phyloP scores from a whole-genome alignment of 345 rosid species.

The Adansonia digitata region DNA sequence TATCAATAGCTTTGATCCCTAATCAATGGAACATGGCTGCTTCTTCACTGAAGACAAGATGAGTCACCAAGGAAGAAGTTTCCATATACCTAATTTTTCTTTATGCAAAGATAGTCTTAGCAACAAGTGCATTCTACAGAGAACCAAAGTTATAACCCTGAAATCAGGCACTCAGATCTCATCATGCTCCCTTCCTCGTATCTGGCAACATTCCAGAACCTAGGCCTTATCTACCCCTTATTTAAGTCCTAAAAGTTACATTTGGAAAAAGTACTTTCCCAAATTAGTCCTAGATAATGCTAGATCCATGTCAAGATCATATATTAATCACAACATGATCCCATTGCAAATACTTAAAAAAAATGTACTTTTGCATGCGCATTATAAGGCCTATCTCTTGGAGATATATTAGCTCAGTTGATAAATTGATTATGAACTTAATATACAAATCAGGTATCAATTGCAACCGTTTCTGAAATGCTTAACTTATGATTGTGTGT shows the following conservation, averaged over 20 bases:
- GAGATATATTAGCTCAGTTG: background rate
- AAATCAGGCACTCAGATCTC: background rate
- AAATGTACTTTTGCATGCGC: background rate
- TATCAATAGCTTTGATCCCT: background rate
- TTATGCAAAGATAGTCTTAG: background rate
- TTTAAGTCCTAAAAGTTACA: background rate
- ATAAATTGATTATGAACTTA: background rate
- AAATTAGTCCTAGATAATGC: background rate
- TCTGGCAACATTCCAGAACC: background rate
- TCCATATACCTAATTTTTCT: background rate
- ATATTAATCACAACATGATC: background rate
- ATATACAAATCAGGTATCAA: background rate
- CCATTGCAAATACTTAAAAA: background rate
- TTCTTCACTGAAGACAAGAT: background rate
- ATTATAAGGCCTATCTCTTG: background rate
- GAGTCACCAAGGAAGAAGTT: background rate
- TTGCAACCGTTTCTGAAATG: background rate
- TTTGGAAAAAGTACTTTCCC: background rate
- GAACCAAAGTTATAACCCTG: background rate
- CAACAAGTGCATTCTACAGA: background rate
- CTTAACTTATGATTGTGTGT: background rate
- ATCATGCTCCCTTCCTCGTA: no score
- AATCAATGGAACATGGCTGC: background rate
- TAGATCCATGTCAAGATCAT: background rate
- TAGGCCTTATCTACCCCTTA: background rate